phyloP scores from a whole-genome alignment of 345 rosid genomes.

The Hibiscus mutabilis region DNA sequence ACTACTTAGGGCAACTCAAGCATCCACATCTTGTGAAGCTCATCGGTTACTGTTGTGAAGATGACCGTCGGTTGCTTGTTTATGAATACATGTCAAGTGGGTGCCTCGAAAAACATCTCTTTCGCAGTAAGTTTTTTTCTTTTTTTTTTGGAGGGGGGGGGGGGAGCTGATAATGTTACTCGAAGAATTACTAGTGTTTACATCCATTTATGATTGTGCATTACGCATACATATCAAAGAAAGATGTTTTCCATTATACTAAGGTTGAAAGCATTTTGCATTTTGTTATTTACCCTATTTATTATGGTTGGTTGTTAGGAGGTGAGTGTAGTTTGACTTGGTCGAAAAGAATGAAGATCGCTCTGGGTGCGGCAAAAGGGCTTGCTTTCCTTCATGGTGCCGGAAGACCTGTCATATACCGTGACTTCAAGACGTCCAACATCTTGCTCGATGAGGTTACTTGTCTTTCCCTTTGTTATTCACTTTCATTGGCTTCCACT shows the following conservation, averaged over 20 bases:
- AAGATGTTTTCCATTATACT: too few relatives aligned
- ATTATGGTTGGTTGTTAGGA: constrained; percentile 39
- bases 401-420: constrained; percentile 84
- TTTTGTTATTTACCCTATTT: constrained; percentile 12
- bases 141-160: too few relatives aligned
- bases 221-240: not conserved
- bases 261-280: too few relatives aligned
- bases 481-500: not conserved
- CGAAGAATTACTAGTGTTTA: not conserved
- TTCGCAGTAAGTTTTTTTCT: constrained; percentile 89
- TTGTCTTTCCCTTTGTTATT: constrained; percentile 9
- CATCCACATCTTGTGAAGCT: constrained; percentile 94
- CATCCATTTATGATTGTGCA: not conserved
- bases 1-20: constrained; percentile 85
- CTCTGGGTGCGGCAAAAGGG: constrained; percentile 85
- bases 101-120: constrained; percentile 91
- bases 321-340: constrained; percentile 86
- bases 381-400: constrained; percentile 96
- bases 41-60: constrained; percentile 97
- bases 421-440: constrained; percentile 97
- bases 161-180: too few relatives aligned
- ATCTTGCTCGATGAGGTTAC: constrained; percentile 79
- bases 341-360: constrained; percentile 90
- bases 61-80: constrained; percentile 79
- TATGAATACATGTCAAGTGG: constrained; percentile 96